phyloP scores from a whole-genome alignment of 345 rosid genomes.

The Ceriops tagal region DNA sequence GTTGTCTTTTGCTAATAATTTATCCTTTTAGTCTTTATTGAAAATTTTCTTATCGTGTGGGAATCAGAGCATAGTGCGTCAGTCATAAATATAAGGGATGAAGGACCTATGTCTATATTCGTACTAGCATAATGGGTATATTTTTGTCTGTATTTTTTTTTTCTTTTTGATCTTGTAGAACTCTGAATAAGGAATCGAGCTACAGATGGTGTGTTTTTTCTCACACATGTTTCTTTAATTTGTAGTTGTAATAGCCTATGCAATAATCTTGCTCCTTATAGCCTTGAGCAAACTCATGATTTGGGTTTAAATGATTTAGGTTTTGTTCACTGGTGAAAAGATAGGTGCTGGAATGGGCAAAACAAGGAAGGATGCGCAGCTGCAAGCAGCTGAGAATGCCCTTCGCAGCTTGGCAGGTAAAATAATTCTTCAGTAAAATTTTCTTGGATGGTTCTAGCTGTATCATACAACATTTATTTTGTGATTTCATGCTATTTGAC shows the following conservation, averaged over 20 bases:
- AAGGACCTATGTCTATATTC: too few species aligned
- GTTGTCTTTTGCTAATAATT: too few species aligned
- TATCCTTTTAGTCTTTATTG: too few species aligned
- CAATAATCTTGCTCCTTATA: background rate
- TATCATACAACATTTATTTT: background rate
- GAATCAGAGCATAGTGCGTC: background rate
- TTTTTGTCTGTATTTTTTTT: background rate
- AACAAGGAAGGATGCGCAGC: conserved; percentile 95
- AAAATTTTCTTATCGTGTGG: background rate
- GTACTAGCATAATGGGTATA: too few species aligned
- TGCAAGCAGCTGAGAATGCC: conserved; percentile 94
- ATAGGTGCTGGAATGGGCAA: conserved; percentile 97
- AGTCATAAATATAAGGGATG: too few species aligned
- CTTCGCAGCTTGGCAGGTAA: conserved; percentile 83
- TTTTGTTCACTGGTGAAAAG: conserved; percentile 86
- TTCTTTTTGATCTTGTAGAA: background rate
- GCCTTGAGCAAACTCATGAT: conserved; percentile 4
- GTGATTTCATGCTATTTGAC: background rate
- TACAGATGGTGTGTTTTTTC: background rate
- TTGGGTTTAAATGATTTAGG: conserved; percentile 40
- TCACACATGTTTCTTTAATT: background rate
- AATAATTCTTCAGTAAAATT: background rate
- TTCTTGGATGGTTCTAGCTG: background rate
- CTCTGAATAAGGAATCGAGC: too few species aligned
- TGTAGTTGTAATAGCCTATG: background rate